Evolutionary conservation across 1,139 yeast species (phyloP).

Genomic region (Yamadazyma conglobata): DNA sequence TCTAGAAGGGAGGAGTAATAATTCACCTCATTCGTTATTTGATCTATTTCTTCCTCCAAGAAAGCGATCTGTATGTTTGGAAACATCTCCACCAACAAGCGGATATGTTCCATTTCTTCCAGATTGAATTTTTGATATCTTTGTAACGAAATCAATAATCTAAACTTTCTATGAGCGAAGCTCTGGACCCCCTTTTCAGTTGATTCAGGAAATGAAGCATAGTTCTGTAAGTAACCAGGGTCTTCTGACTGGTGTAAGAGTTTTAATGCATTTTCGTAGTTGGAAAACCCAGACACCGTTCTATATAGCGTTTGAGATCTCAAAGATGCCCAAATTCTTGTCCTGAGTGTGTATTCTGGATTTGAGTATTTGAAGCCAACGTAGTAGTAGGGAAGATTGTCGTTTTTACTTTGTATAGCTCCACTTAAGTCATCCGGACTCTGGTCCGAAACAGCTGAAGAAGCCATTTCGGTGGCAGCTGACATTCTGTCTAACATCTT

Average conservation of each 20-base stretch:
- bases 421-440: background rate
- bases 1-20: conserved; percentile 67
- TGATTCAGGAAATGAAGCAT: conserved; percentile 21
- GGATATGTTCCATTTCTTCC: conserved; percentile 54
- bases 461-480: conserved; percentile 1
- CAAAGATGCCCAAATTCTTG: conserved; percentile 79
- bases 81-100: conserved; percentile 53
- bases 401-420: background rate
- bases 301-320: conserved; percentile 76
- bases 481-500: conserved; percentile 32
- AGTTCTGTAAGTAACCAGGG: conserved; percentile 26
- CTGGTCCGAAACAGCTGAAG: background rate
- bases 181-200: conserved; percentile 42
- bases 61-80: conserved; percentile 62
- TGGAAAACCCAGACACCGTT: conserved; percentile 74
- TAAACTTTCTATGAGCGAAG: conserved; percentile 62
- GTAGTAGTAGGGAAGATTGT: conserved; percentile 56
- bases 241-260: conserved; percentile 64
- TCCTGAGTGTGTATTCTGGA: conserved; percentile 59
- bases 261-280: conserved; percentile 65
- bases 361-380: conserved; percentile 67
- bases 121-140: conserved; percentile 47
- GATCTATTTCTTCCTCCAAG: conserved; percentile 46
- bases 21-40: conserved; percentile 23
- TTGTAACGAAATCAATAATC: conserved; percentile 71